Base-by-base conservation (phyloP, 306 rosid genomes). In the Corylus avellana region DNA sequence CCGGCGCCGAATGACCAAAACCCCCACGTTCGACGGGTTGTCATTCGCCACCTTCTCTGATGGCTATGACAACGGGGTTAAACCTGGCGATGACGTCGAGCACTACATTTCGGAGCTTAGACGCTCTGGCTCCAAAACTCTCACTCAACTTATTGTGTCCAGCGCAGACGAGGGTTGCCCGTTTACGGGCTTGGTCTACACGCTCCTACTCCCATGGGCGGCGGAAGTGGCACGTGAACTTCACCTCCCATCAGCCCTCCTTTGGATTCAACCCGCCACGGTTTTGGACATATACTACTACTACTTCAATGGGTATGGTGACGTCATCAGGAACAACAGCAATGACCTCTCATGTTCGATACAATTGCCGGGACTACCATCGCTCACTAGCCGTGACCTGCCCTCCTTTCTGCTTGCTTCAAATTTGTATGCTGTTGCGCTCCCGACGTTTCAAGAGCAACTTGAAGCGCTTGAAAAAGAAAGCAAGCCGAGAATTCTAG, bases 211-310 rank as follows among this genome's bases (percentile, higher is more conserved):
- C 12, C 84, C 84, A 1, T 87, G 89, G 91, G 88, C 54, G 0
- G 83, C 78, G 3, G 70, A 73, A 1, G 77, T 81, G 46, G 87
- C 87, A 0, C 25, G 59, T 14, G 72, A 80, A 4, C 37, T 67
- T 11, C 56, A 81, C 13, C 64, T 83, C 18, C 87, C 76, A 6
- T 48, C 76, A 0, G 83, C 76, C 7, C 70, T 83, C 1, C 32
- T 88, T 1, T 88, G 87, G 87, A 82, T 78, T 67, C 87, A 88
- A 58, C 77, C 89, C 14, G 89, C 91, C 39, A 68, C 81, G 0
- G 84, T 85, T 16, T 85, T 88, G 8, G 77, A 63, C 44, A 72
- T 85, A n/a, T 78, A 66, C 57, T 58, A 83, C 75, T 72, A 81
- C 14, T 88, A 78, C 72, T 75, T 80, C 12, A 78, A 85, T 25